Conservation (phyloP, 768 basidiomycete genomes). For the Kwoniella shandongensis region DNA sequence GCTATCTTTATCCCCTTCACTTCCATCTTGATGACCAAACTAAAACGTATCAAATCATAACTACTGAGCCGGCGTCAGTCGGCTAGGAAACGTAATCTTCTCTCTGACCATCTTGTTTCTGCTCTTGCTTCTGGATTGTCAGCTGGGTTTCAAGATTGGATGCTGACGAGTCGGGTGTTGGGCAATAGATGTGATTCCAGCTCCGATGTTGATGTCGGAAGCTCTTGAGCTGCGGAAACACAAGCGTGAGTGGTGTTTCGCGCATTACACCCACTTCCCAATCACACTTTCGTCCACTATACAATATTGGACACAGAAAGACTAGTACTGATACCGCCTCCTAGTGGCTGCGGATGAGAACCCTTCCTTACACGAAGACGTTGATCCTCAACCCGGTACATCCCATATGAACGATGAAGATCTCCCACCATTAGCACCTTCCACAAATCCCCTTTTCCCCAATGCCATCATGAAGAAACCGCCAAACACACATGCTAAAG, state of each 20-base stretch:
- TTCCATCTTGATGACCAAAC: constrained; percentile 30
- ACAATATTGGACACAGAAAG: too few relatives aligned
- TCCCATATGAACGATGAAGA: constrained; percentile 22
- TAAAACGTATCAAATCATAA: constrained; percentile 28
- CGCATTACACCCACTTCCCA: too few relatives aligned
- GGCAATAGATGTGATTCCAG: constrained; percentile 47
- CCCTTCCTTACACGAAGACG: constrained; percentile 31
- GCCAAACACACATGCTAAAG: constrained; percentile 41
- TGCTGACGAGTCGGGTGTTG: neutral
- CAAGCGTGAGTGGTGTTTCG: constrained; percentile 27
- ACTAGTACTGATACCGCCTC: neutral
- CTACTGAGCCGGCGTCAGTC: constrained; percentile 11
- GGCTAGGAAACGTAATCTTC: constrained; percentile 50
- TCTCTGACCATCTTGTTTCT: constrained; percentile 44
- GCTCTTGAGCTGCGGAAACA: constrained; percentile 37
- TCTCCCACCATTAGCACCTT: constrained; percentile 36
- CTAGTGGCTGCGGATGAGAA: constrained; percentile 36
- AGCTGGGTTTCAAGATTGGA: constrained; percentile 4
- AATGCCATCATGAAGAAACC: constrained; percentile 45
- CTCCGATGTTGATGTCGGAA: constrained; percentile 46
- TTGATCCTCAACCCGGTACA: neutral
- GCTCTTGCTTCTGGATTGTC: neutral
- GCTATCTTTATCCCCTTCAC: neutral
- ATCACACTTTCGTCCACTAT: neutral
- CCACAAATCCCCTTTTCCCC: constrained; percentile 47